Base-by-base conservation (phyloP, 257 asterid genomes). In the Salvia splendens region DNA sequence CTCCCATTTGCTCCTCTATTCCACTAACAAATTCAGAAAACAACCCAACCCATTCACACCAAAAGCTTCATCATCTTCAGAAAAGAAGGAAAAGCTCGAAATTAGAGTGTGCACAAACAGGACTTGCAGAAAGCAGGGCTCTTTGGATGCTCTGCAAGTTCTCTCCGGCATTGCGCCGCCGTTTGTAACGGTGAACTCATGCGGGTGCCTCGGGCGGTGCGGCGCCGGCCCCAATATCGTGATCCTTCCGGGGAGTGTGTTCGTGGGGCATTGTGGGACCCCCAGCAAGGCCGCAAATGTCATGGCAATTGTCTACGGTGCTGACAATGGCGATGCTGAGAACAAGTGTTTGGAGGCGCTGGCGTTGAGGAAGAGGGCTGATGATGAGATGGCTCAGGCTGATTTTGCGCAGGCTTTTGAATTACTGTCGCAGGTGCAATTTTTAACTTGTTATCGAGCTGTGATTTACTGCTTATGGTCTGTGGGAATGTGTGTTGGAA, bases 161-260 rank as follows among this genome's bases (percentile, higher is more conserved):
- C 88, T 93, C 32, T 77, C 97, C 36, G 97, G 92, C 49, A 86
- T 90, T 61, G 81, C 95, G 9, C 95, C 98, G 50, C 87, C 94
- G 5, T 54, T 49, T 68, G 84, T 84, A 5, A 32, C 92, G 12
- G 88, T 93, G 59, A 85, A 78, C 56, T 78, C 97, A 45, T 86
- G 95, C 74, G 98, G 97, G 4, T 93, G 97, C 75, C 89, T 93
- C 7, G 95, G 96, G 16, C 81, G 70, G 46, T 93, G 98, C 55
- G 97, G 96, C 36, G 64, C 94, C 12, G 97, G 96, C 5, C 98
- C 98, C 4, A 90, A 86, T 65, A 73, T 84, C 60, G 92, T 85
- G 48, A 81, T 84, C 69, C 72, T 93, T 79, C 98, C 95, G 14
- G 85, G 73, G 62, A 81, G 70, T 43, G 80, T 78, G 14, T 75